Evolutionary conservation across 768 basidiomycete genomes (phyloP), one percentile per base, ranked within the genome.

Genomic region (Coprinellus micaceus): DNA sequence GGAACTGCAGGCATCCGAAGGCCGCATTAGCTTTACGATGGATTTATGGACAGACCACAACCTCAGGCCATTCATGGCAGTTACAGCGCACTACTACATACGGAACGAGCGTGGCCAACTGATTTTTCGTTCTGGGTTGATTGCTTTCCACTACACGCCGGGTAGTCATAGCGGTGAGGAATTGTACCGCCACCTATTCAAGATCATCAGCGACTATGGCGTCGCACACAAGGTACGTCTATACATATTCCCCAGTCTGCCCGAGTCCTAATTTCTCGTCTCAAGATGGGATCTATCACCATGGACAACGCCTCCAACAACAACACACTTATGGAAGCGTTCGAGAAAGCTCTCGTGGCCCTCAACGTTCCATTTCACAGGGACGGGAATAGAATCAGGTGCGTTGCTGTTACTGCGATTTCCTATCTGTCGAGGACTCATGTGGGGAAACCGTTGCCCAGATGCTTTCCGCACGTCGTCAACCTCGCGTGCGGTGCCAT

Each of bases 41-140:
- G 74, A 75, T 57, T 29, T 69, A 13, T 77, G 75, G 77, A 60
- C 68, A 10, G 73, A 77, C 45, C 57, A 60, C 4, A 71, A 74
- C 43, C 60, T 69, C 9, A 26, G 43, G 0, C 67, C 75, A 11
- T 78, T 64, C 60, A 76, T 78, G 73, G 77, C 73, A 11, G 67
- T 76, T 0, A 79, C 75, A 2, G 66, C 63, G 0, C 71, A 76
- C 63, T 5, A 24, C 9, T 28, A 10, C 4, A 19, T 37, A 1
- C 52, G 52, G 36, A 60, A 60, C 3, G 43, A 47, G 4, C 56
- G 52, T 1, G 63, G 66, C 43, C 37, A 55, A 2, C 61, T 75
- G 3, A 59, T 60, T 0, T 39, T 69, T 11, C 58, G 46, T 0
- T 61, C 72, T 3, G 69, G 70, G 21, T 61, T 78, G 0, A 67